phyloP scores from a whole-genome alignment of 805 yeast species.

The Metschnikowia continentalis region DNA sequence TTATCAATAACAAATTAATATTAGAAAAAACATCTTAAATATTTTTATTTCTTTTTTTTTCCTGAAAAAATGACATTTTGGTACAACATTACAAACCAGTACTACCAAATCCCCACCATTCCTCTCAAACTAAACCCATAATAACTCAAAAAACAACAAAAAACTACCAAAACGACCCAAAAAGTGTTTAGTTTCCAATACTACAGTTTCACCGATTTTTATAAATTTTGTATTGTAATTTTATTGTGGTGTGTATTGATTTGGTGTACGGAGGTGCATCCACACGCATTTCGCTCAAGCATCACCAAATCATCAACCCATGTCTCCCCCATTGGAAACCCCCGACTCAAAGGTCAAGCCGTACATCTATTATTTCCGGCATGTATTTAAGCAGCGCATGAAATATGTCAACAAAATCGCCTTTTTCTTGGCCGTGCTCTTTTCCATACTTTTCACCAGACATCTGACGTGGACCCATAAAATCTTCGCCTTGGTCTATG shows the following conservation, averaged over 20 bases:
- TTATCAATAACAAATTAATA: no score
- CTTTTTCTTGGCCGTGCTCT: conserved; percentile 23
- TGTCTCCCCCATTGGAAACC: conserved; percentile 7
- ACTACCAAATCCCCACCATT: no score
- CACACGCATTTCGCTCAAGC: neutral
- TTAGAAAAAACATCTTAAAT: no score
- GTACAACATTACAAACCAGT: no score
- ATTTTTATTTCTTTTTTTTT: no score
- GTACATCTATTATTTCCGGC: conserved; percentile 25
- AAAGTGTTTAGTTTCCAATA: no score
- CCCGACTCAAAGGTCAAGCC: conserved; percentile 8
- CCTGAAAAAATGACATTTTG: no score
- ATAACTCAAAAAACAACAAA: no score
- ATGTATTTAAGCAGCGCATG: conserved; percentile 33
- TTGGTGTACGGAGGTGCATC: neutral
- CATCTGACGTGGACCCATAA: conserved; percentile 29
- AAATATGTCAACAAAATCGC: conserved; percentile 32
- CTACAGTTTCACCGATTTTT: no score
- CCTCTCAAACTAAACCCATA: no score
- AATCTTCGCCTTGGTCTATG: conserved; percentile 20
- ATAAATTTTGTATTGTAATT: no score
- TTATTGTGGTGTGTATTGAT: neutral
- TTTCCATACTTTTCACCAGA: conserved; percentile 22
- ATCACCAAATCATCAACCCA: neutral
- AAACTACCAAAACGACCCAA: no score